A percentile compares a stretch with the other conserved stretches of the same genome.
These are phyloP conservation scores for Aspergillus sp. DNA, from an alignment of 2,329 filamentous ascomycete genomes.

Conservation along the genomic window DNA sequence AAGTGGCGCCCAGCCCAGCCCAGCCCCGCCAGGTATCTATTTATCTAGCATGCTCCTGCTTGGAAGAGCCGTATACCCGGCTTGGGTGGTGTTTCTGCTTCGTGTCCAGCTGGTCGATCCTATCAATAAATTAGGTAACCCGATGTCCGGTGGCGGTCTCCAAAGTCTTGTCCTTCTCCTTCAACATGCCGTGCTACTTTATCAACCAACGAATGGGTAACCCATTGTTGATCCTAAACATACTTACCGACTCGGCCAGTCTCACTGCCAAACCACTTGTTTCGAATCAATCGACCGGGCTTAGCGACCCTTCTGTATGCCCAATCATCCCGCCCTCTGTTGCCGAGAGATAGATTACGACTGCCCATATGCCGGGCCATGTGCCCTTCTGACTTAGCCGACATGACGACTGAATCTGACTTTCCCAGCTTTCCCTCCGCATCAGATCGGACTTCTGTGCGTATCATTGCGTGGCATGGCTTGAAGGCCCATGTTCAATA, in stretches of 20 bases:
- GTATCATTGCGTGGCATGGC: neutral
- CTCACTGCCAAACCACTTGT: neutral
- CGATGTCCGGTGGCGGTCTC: slow-evolving; percentile 1
- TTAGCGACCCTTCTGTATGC: neutral
- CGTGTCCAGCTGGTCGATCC: slow-evolving; percentile 9
- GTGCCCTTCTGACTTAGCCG: neutral
- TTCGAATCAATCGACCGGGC: neutral
- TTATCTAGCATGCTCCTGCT: neutral
- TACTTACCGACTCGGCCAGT: neutral
- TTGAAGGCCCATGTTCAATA: neutral
- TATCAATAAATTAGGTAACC: slow-evolving; percentile 9
- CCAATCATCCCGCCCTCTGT: neutral
- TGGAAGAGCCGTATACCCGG: slow-evolving; percentile 4
- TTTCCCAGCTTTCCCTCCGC: neutral
- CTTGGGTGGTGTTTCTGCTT: neutral
- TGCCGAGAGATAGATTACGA: neutral
- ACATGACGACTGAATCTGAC: neutral
- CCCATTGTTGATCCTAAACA: neutral
- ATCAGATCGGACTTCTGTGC: neutral
- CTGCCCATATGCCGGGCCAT: neutral
- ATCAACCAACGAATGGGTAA: slow-evolving; percentile 2
- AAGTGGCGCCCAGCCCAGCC: neutral
- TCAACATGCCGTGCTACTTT: slow-evolving; percentile 1
- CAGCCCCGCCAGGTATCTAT: neutral
- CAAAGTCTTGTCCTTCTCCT: slow-evolving; percentile 3